Percentiles rank a stretch among this genome's conserved stretches.
These are phyloP conservation scores for Trifolium repens DNA, from an alignment of 306 rosid genomes.

Conservation along the genomic window DNA sequence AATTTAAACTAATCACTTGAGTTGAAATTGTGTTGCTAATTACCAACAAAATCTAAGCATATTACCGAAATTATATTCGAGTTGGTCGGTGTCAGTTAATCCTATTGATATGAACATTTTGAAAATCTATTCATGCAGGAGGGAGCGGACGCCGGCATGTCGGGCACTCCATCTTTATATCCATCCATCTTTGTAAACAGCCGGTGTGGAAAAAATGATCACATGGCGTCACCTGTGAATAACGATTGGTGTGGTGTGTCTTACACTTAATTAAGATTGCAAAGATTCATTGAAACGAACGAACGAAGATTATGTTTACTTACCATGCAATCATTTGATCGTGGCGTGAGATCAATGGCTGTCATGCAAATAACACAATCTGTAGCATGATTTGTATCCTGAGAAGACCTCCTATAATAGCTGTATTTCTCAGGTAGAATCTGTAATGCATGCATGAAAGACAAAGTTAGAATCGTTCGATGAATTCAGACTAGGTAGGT, in stretches of 20 bases:
- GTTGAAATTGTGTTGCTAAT: background rate
- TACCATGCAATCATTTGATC: constrained; percentile 93
- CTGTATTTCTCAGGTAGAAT: constrained; percentile 96
- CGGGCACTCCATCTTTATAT: constrained; percentile 99
- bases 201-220: constrained; percentile 98
- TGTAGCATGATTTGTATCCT: constrained; percentile 59
- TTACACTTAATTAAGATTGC: constrained; percentile 40
- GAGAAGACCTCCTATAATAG: constrained; percentile 78
- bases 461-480: constrained; percentile 35
- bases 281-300: constrained; percentile 12
- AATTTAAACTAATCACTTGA: background rate
- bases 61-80: constrained; percentile 54
- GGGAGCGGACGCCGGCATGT: constrained; percentile 97
- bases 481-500: background rate
- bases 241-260: constrained; percentile 24
- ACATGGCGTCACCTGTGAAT: constrained; percentile 86
- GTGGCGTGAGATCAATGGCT: constrained; percentile 64
- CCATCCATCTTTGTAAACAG: constrained; percentile 99
- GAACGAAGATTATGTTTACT: constrained; percentile 25
- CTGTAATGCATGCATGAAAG: constrained; percentile 53
- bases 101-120: constrained; percentile 55
- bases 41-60: constrained; percentile 8
- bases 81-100: constrained; percentile 62
- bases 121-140: constrained; percentile 63
- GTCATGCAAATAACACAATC: constrained; percentile 99